Evolutionary conservation across 129 eudicot species (phyloP), one percentile per base, ranked within the genome.

Genomic region (Tagetes erecta): DNA sequence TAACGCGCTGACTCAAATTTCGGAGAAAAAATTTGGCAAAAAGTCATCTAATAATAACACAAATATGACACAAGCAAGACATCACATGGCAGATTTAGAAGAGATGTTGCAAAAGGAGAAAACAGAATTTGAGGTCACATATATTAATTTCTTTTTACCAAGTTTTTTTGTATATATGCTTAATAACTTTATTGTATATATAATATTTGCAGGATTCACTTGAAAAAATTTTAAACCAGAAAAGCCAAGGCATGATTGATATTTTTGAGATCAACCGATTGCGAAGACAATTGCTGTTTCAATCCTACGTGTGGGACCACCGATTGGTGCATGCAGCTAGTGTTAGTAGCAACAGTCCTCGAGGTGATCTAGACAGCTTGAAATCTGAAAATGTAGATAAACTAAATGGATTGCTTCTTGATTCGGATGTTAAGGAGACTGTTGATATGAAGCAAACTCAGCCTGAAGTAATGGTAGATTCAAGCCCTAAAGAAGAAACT

Each of bases 271-370:
- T 95, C 70, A 95, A 95, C 86, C 87, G 85, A 46, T 67, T 87
- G 64, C 80, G 94, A 68, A 85, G 97, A 59, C 97, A 95, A 37
- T 78, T 95, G 51, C 84, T 95, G 34, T 83, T 88, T 76, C 97
- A 85, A 69, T 95, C 96, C 60, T 91, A 85, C 75, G 76, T 88
- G 81, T 95, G 99, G 99, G 99, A 95, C 86, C 88, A 86, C 46
- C 88, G 89, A 49, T 87, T 94, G 68, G 80, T 90, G 51, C 64
- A 86, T 76, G 97, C 92, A 27, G 89, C 91, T 52, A 77, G 86
- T 72, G 73, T 76, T 55, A 74, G 14, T 72, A 88, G 14, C 74
- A 87, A 79, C 78, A 83, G 74, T 63, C 68, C 58, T 67, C 76
- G 45, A 35, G 81, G 67, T 75, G 84, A 78, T 68, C 33, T 51